Percentiles rank a stretch among this genome's conserved stretches.
Evolutionary conservation across 2,329 filamentous ascomycete species (phyloP).

Genomic region (Aureobasidium mangrovei): DNA sequence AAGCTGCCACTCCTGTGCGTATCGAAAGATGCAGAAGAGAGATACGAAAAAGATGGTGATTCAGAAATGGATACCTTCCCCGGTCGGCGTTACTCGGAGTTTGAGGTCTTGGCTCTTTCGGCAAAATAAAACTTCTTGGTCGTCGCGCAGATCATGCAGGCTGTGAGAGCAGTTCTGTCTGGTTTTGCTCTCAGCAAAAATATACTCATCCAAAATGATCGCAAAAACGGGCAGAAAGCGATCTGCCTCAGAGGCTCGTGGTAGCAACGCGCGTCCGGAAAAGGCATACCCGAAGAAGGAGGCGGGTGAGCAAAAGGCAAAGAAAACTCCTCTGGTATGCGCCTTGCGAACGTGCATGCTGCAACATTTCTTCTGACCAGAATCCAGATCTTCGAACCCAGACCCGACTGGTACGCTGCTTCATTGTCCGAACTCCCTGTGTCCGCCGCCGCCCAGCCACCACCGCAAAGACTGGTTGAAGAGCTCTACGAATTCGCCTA

Average conservation of each 20-base stretch:
- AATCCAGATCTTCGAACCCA: constrained; percentile 48
- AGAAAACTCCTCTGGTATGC: constrained; percentile 16
- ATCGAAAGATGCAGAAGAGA: too few species aligned
- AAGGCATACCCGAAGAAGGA: constrained; percentile 21
- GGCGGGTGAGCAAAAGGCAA: constrained; percentile 22
- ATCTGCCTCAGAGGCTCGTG: constrained; percentile 24
- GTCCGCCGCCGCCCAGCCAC: constrained; percentile 35
- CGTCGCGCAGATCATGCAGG: too few species aligned
- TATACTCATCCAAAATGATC: not conserved
- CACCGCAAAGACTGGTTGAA: constrained; percentile 46
- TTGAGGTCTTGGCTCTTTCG: too few species aligned
- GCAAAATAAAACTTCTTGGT: too few species aligned
- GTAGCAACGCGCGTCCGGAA: constrained; percentile 18
- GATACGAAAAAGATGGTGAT: too few species aligned
- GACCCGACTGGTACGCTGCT: constrained; percentile 59
- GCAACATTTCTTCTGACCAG: constrained; percentile 19
- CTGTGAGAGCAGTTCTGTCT: not conserved
- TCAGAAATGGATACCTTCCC: too few species aligned
- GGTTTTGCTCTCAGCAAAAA: not conserved
- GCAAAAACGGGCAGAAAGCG: constrained; percentile 29
- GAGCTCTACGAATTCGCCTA: constrained; percentile 62
- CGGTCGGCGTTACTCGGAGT: too few species aligned
- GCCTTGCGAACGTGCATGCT: not conserved
- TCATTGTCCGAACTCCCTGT: constrained; percentile 45
- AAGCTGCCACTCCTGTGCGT: not conserved